A percentile compares a stretch with the other conserved stretches of the same genome.
Evolutionary conservation across 306 rosid species (phyloP).

Genomic region (Cucurbita pepo): DNA sequence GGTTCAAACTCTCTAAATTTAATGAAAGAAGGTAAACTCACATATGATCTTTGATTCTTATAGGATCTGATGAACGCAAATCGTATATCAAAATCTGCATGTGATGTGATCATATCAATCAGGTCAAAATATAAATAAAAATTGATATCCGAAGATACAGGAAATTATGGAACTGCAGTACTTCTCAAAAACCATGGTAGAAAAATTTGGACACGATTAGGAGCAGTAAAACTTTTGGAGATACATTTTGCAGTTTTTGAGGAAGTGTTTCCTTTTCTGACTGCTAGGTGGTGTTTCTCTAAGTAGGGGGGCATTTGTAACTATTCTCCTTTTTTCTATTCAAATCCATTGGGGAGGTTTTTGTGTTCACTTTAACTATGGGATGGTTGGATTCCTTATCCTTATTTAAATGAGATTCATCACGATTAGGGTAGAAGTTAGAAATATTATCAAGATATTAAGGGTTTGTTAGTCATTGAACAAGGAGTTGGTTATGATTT

Average conservation of each 20-base stretch:
- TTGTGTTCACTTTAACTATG: neutral
- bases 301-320: neutral
- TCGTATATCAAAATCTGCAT: constrained; percentile 84
- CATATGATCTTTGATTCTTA: constrained; percentile 73
- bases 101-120: neutral
- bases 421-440: neutral
- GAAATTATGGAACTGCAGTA: neutral
- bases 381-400: neutral
- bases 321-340: neutral
- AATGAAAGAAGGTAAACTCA: constrained; percentile 26
- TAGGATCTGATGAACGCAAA: constrained; percentile 64
- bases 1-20: neutral
- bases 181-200: neutral
- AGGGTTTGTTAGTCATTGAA: neutral
- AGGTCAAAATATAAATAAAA: neutral
- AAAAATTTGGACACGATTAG: neutral
- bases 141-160: neutral
- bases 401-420: neutral
- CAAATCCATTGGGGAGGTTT: neutral
- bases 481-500: neutral
- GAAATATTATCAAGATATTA: neutral
- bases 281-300: neutral
- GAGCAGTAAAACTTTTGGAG: neutral
- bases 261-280: neutral
- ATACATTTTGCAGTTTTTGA: neutral